These are phyloP conservation scores for Pseudogymnoascus destructans DNA, from an alignment of 2,329 filamentous ascomycete species.

Conservation along the genomic window DNA sequence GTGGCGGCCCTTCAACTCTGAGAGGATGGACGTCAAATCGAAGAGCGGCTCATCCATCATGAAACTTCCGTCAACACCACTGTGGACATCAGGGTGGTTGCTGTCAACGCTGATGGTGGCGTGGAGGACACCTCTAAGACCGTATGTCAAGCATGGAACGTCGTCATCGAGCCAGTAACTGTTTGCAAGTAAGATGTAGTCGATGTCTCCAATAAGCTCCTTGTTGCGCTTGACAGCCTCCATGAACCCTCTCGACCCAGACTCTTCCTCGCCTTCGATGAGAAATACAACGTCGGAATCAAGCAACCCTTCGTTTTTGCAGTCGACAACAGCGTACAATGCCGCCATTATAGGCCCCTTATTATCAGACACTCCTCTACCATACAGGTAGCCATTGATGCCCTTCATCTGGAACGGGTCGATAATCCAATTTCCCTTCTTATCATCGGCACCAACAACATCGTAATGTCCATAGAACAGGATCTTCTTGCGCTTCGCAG, in stretches of 20 bases:
- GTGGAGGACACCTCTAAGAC: slow-evolving; percentile 83
- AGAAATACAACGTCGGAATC: slow-evolving; percentile 85
- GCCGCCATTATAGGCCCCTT: slow-evolving; percentile 93
- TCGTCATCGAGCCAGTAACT: slow-evolving; percentile 98
- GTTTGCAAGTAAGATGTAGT: slow-evolving; percentile 91
- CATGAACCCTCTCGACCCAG: slow-evolving; percentile 80
- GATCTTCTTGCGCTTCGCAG: slow-evolving; percentile 64
- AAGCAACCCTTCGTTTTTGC: slow-evolving; percentile 70
- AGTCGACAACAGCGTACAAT: slow-evolving; percentile 81
- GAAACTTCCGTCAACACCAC: slow-evolving; percentile 88
- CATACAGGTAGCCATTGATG: slow-evolving; percentile 84
- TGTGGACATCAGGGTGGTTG: slow-evolving; percentile 77
- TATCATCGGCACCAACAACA: slow-evolving; percentile 79
- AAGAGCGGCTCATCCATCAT: slow-evolving; percentile 85
- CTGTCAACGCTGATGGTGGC: slow-evolving; percentile 83
- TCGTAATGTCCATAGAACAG: slow-evolving; percentile 98
- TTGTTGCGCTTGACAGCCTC: slow-evolving; percentile 71
- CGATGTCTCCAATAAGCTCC: slow-evolving; percentile 72
- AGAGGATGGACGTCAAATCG: slow-evolving; percentile 72
- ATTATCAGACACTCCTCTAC: slow-evolving; percentile 93
- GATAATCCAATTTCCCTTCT: slow-evolving; percentile 67
- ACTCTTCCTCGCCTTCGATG: slow-evolving; percentile 95
- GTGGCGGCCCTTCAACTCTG: slow-evolving; percentile 65
- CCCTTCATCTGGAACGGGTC: slow-evolving; percentile 87
- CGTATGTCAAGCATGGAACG: slow-evolving; percentile 89